Conservation (phyloP, 495 filamentous ascomycete genomes). For the Evansstolkia leycettana region DNA sequence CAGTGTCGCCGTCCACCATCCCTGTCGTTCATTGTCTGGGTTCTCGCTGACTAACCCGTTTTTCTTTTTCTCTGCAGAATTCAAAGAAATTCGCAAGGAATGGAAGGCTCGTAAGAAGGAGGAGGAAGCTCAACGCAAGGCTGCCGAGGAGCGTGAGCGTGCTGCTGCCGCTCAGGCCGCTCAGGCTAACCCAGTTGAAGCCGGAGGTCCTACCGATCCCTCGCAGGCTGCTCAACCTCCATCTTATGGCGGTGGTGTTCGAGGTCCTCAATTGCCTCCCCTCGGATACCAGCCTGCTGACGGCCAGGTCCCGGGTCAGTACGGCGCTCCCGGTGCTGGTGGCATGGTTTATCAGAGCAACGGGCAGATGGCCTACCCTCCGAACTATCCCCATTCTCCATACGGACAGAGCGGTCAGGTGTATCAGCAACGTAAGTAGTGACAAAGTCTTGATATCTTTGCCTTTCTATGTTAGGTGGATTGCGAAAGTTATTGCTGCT, state of each 20-base stretch:
- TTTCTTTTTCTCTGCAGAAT: slow-evolving; percentile 45
- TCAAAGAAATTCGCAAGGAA: slow-evolving; percentile 98
- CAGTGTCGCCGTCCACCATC: background rate
- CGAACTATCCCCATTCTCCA: slow-evolving; percentile 62
- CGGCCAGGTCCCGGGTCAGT: slow-evolving; percentile 50
- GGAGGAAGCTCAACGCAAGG: slow-evolving; percentile 82
- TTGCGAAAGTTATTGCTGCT: no score
- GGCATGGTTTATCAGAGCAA: slow-evolving; percentile 47
- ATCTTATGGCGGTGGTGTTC: slow-evolving; percentile 43
- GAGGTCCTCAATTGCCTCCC: slow-evolving; percentile 71
- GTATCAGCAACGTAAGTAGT: slow-evolving; percentile 62
- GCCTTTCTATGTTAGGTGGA: slow-evolving; percentile 9
- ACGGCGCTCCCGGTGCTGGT: slow-evolving; percentile 44
- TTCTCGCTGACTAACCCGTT: background rate
- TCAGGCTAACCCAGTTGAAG: slow-evolving; percentile 43
- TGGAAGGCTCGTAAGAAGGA: slow-evolving; percentile 99
- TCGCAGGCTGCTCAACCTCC: slow-evolving; percentile 43
- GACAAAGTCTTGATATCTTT: slow-evolving; percentile 19
- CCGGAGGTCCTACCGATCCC: slow-evolving; percentile 40
- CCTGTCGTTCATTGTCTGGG: background rate
- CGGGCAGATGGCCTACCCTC: slow-evolving; percentile 57
- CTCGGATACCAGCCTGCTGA: slow-evolving; percentile 69
- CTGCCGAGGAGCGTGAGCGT: slow-evolving; percentile 76
- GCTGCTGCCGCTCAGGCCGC: slow-evolving; percentile 44
- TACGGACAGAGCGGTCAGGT: slow-evolving; percentile 62